Base-by-base conservation (phyloP, 495 filamentous ascomycete genomes). In the Neurospora sp. region DNA sequence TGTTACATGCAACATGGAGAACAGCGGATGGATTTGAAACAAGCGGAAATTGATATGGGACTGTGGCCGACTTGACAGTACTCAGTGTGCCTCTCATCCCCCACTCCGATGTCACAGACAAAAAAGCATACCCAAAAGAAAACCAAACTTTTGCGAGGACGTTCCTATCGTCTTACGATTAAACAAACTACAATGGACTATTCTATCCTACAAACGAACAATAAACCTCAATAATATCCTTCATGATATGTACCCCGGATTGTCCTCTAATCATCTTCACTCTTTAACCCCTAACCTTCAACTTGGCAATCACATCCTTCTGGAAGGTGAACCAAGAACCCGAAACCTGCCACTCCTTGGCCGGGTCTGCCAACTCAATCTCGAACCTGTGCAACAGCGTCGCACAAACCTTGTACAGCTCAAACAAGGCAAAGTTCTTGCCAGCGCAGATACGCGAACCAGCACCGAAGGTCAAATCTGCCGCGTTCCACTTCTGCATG, bases 361-460 rank as follows among this genome's bases (percentile, higher is more conserved):
- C 35, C 48, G 73, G 75, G 31, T 78, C 68, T 40, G 53, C 68
- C 71, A 79, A 41, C 68, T 70, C 74, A 38, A 79, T 72, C 10
- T 90, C 86, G 89, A 69, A 84, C 78, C 61, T 84, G 80, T 68
- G 69, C 72, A 91, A 83, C 70, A 91, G 81, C 66, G 86, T 88
- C 22, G 90, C 89, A 66, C 91, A 84, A 20, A 91, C 74, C 79
- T 92, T 92, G 74, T 88, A 87, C 37, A 91, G 84, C 81, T 92
- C 89, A 72, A 91, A 73, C 76, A 88, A 78, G 44, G 83, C 85
- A 69, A 92, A 83, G 73, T 91, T 89, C 76, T 85, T 88, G 12
- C 90, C 90, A 74, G 91, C 85, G 75, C 90, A 92, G 11, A 86
- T 85, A 35, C 90, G 78, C 14, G 83, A 82, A 39, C 90, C 90